Base-by-base conservation (phyloP, 495 filamentous ascomycete genomes). In the Cairneyella variabilis region DNA sequence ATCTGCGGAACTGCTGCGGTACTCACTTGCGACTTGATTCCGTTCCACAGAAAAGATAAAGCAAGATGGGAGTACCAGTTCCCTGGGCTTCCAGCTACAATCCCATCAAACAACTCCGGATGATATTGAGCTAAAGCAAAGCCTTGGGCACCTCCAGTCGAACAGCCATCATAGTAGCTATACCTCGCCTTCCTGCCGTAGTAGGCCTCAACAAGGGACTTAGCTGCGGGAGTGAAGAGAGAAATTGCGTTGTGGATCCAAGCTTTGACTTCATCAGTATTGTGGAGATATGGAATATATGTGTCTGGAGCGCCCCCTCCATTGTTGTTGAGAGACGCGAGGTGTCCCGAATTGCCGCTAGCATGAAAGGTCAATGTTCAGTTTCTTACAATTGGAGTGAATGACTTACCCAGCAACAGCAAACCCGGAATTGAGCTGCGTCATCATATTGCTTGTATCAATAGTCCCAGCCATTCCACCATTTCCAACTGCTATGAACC, bases 111-210 rank as follows among this genome's bases (percentile, higher is more conserved):
- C 1, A 75, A 45, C 0, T 65, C 46, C 1, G 71, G 68, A 56
- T 75, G 62, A 27, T 60, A 71, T 45, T 72, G 71, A 6, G 71
- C 72, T 9, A 75, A 51, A 2, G 72, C 69, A 51, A 69, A 75
- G n/a, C 71, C 72, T 58, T 73, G 72, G n/a, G 67, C 71, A n/a
- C 72, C 72, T 1, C 72, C 71, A 2, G 71, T 75, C 7, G 71
- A 75, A 34, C 71, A 75, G 8, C 71, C 71, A 42, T 60, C 51
- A 49, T 70, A 73, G 45, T 75, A 75, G 23, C 60, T 69, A 41
- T 66, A 62, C 42, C 53, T 56, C 7, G 69, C 62, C 9, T 26
- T 22, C 34, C 51, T n/a, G 6, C 49, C 51, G 40, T 73, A 75
- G 59, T 67, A 73, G 41, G 27, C 21, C 0, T 60, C 36, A 6